Conservation (phyloP, 2,329 filamentous ascomycete genomes). For the Allantophomopsis cytisporea region DNA sequence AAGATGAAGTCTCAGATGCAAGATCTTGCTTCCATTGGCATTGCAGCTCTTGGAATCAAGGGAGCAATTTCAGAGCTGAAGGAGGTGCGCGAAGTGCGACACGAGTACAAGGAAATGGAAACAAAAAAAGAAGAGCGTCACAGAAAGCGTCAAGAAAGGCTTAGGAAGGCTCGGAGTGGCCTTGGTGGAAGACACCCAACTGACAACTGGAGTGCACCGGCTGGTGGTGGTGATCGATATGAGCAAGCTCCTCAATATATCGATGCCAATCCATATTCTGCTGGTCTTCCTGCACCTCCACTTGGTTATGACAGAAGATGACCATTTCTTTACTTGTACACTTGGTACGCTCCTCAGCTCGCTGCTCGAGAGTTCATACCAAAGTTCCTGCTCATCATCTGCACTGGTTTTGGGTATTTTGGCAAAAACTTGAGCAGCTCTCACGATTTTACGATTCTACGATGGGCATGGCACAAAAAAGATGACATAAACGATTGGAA, state of each 20-base stretch:
- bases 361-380: too few species aligned
- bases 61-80: conserved; percentile 51
- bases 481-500: too few species aligned
- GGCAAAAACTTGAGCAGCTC: too few species aligned
- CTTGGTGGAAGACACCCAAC: conserved; percentile 10
- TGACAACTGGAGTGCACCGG: conserved; percentile 19
- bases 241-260: conserved; percentile 24
- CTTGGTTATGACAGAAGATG: conserved; percentile 12
- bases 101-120: conserved; percentile 39
- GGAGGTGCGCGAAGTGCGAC: conserved; percentile 48
- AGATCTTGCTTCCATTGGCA: conserved; percentile 51
- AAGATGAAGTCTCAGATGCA: conserved; percentile 49
- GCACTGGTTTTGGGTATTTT: too few species aligned
- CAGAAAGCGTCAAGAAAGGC: conserved; percentile 28
- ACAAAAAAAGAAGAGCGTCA: conserved; percentile 28
- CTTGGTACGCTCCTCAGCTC: too few species aligned
- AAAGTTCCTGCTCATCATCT: too few species aligned
- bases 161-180: conserved; percentile 22
- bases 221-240: conserved; percentile 14
- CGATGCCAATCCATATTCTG: conserved; percentile 29
- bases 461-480: too few species aligned
- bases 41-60: conserved; percentile 55
- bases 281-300: conserved; percentile 14
- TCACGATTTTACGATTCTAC: too few species aligned
- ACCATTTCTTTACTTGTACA: neutral